Evolutionary conservation across 106 monocot species (phyloP).

Genomic region (Dactylorhiza incarnata): DNA sequence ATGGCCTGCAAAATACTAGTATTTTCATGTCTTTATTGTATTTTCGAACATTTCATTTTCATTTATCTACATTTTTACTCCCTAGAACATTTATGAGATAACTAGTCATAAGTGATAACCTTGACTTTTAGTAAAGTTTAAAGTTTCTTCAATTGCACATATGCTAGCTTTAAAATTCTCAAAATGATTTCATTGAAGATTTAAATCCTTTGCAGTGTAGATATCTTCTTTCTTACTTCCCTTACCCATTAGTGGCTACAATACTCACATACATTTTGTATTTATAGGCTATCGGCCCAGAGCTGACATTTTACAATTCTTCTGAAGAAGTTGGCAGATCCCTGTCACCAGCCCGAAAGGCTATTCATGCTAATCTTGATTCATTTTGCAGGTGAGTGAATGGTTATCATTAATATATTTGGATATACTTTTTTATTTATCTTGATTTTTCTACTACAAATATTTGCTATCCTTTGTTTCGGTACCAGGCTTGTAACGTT

Average conservation of each 20-base stretch:
- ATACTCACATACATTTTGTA: neutral
- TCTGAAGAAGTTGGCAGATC: constrained; percentile 64
- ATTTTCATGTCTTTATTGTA: neutral
- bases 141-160: neutral
- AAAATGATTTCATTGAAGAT: neutral
- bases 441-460: neutral
- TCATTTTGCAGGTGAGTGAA: constrained; percentile 61
- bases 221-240: neutral
- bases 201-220: neutral
- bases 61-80: neutral
- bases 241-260: neutral
- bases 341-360: constrained; percentile 50
- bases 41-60: neutral
- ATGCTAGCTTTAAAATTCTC: neutral
- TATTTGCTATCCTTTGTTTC: neutral
- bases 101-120: neutral
- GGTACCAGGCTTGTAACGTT: neutral
- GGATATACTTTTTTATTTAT: neutral
- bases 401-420: constrained; percentile 9
- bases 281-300: constrained; percentile 85
- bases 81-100: neutral
- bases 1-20: neutral
- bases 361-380: constrained; percentile 87
- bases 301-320: constrained; percentile 83
- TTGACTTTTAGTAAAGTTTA: neutral